phyloP scores from a whole-genome alignment of 176 grass and related monocot species.

The Carex parvula region DNA sequence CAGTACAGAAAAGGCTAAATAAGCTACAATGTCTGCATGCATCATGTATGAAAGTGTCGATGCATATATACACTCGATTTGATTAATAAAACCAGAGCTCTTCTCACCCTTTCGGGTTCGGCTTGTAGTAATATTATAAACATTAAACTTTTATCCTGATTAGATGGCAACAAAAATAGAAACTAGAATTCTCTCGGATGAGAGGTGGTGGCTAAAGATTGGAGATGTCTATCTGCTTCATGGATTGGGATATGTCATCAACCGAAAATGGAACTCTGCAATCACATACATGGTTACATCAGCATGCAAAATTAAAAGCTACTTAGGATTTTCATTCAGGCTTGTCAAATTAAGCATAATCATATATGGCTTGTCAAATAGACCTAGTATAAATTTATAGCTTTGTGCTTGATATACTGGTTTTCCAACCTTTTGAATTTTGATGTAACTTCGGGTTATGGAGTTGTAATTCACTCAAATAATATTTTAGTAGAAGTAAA shows the following conservation, averaged over 20 bases:
- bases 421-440: no score
- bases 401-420: no score
- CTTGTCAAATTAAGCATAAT: not conserved
- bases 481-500: constrained; percentile 1
- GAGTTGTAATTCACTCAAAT: not conserved
- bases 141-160: constrained; percentile 11
- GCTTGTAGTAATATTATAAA: not conserved
- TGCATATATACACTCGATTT: no score
- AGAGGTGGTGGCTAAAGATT: constrained; percentile 39
- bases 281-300: constrained; percentile 13
- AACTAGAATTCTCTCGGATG: constrained; percentile 43
- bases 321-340: not conserved
- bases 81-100: not conserved
- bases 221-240: constrained; percentile 47
- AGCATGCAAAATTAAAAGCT: constrained; percentile 5
- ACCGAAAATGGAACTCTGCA: constrained; percentile 55
- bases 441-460: no score
- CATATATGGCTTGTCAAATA: not conserved
- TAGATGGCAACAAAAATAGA: constrained; percentile 40
- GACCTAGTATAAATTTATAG: not conserved
- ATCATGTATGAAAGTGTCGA: no score
- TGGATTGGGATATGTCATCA: constrained; percentile 50
- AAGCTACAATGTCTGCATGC: no score
- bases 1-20: no score
- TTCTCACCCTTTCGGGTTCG: not conserved